Conservation (phyloP, 1,139 yeast genomes). For the Debaryomyces sp. region DNA sequence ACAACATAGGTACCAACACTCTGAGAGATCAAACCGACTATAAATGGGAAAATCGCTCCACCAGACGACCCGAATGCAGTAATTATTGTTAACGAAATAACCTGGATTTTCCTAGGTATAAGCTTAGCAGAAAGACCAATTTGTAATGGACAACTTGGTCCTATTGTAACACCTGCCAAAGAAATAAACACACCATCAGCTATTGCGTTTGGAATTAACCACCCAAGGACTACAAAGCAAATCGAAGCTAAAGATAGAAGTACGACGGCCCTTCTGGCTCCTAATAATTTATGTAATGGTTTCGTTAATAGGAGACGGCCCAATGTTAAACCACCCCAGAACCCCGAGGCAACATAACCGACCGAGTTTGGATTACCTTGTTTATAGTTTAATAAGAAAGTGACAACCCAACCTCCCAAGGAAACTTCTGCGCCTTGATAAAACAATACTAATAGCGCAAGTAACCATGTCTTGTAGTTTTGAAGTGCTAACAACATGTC, state of each 20-base stretch:
- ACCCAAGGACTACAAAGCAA: conserved; percentile 40
- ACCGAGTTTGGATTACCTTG: conserved; percentile 43
- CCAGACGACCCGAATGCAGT: conserved; percentile 66
- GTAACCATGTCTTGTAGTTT: conserved; percentile 53
- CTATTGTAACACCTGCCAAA: conserved; percentile 51
- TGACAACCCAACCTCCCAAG: conserved; percentile 72
- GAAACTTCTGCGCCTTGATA: conserved; percentile 74
- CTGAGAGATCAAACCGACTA: conserved; percentile 58
- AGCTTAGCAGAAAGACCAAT: conserved; percentile 48
- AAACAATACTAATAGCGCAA: conserved; percentile 55
- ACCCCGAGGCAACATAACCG: conserved; percentile 72
- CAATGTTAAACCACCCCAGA: conserved; percentile 69
- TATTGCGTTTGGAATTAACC: conserved; percentile 46
- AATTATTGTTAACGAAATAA: conserved; percentile 53
- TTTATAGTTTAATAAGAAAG: conserved; percentile 60
- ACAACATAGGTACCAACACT: conserved; percentile 55
- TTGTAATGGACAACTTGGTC: conserved; percentile 60
- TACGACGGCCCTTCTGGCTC: conserved; percentile 52
- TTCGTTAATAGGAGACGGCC: conserved; percentile 57
- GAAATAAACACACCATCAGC: conserved; percentile 50
- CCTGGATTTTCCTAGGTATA: conserved; percentile 57
- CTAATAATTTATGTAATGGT: conserved; percentile 41
- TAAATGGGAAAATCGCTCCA: conserved; percentile 60
- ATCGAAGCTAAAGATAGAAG: conserved; percentile 37
- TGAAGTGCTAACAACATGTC: conserved; percentile 36